A percentile compares a stretch with the other conserved stretches of the same genome.
These are phyloP conservation scores for Verticillium klebahnii DNA, from an alignment of 2,329 filamentous ascomycete genomes.

Conservation along the genomic window DNA sequence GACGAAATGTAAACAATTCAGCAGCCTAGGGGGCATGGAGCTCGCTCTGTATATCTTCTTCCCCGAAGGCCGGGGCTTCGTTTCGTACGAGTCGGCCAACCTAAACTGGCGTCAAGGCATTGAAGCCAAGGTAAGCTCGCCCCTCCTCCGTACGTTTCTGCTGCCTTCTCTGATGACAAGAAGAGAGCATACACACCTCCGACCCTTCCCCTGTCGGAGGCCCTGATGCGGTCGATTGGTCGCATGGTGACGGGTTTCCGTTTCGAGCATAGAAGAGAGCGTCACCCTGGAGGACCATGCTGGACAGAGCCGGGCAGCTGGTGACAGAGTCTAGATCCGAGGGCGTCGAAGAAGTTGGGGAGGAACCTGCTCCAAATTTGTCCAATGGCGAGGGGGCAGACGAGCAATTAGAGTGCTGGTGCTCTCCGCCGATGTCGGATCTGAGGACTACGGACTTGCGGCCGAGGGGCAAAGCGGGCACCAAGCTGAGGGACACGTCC, in stretches of 20 bases:
- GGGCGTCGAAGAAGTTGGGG: too few species aligned
- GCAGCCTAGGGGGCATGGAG: not conserved
- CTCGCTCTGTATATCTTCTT: not conserved
- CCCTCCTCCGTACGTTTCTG: not conserved
- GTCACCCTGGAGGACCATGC: not conserved
- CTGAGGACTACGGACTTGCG: too few species aligned
- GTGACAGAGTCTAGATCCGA: not conserved
- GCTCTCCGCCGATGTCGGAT: too few species aligned
- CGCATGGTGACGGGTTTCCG: conserved; percentile 1
- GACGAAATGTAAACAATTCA: not conserved
- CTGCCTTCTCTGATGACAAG: not conserved
- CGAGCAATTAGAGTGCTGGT: too few species aligned
- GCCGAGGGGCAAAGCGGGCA: too few species aligned
- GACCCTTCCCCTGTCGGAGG: not conserved
- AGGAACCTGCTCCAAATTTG: too few species aligned
- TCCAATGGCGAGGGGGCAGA: too few species aligned
- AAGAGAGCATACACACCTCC: not conserved
- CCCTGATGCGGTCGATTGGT: not conserved
- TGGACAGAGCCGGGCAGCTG: not conserved
- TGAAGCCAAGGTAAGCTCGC: conserved; percentile 1
- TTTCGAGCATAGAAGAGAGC: not conserved
- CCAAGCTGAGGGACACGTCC: too few species aligned
- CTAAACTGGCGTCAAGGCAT: not conserved
- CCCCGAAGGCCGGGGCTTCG: not conserved
- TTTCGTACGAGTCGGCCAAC: conserved; percentile 2